Evolutionary conservation across 768 basidiomycete species (phyloP).

Genomic region (Hirschioporus abietinus): DNA sequence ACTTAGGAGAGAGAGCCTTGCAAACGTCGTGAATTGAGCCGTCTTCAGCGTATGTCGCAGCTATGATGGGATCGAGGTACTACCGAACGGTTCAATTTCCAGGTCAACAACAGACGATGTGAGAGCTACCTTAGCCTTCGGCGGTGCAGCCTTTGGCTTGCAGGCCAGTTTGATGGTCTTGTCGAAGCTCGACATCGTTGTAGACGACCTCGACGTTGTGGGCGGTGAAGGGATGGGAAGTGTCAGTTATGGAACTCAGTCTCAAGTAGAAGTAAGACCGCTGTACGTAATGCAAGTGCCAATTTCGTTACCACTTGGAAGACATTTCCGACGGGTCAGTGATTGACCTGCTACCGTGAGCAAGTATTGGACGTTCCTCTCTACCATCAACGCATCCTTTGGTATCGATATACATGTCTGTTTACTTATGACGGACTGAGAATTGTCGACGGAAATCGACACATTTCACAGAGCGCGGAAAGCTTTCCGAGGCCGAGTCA

Average conservation of each 20-base stretch:
- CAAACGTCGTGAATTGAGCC: conserved; percentile 91
- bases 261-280: neutral
- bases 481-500: neutral
- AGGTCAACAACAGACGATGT: conserved; percentile 9
- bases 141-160: conserved; percentile 93
- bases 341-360: neutral
- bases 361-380: neutral
- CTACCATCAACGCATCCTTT: neutral
- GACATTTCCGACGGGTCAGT: neutral
- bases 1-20: conserved; percentile 75
- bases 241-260: neutral
- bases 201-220: conserved; percentile 5
- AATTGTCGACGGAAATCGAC: neutral
- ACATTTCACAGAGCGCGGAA: neutral
- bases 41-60: conserved; percentile 95
- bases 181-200: conserved; percentile 69
- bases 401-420: no score
- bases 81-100: conserved; percentile 24
- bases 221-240: conserved; percentile 1
- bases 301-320: neutral
- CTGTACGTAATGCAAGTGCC: neutral
- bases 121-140: conserved; percentile 81
- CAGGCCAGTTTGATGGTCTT: conserved; percentile 95
- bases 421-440: no score
- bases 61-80: conserved; percentile 96